phyloP scores from a whole-genome alignment of 2,329 filamentous ascomycete species.

The Sarocladium strictum region DNA sequence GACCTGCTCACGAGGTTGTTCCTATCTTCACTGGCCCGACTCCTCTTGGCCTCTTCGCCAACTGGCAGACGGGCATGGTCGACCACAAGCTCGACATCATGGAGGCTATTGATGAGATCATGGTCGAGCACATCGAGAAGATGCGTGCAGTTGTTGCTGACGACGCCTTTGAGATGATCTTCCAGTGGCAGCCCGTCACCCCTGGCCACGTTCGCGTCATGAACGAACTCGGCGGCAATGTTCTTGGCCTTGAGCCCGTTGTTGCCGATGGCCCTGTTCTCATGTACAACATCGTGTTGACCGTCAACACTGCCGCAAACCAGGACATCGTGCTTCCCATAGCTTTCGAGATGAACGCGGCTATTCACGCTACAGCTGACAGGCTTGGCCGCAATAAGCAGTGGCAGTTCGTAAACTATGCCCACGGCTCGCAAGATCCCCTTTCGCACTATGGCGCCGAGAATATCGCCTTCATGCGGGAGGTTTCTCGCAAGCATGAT shows the following conservation, averaged over 20 bases:
- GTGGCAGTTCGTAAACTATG: slow-evolving; percentile 39
- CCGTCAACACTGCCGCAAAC: slow-evolving; percentile 30
- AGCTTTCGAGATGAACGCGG: slow-evolving; percentile 19
- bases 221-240: slow-evolving; percentile 18
- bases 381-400: slow-evolving; percentile 24
- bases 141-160: slow-evolving; percentile 15
- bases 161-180: slow-evolving; percentile 14
- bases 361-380: slow-evolving; percentile 20
- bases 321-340: slow-evolving; percentile 25
- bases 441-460: slow-evolving; percentile 29
- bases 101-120: slow-evolving; percentile 23
- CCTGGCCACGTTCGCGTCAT: slow-evolving; percentile 20
- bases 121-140: slow-evolving; percentile 20
- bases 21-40: slow-evolving; percentile 26
- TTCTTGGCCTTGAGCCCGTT: slow-evolving; percentile 25
- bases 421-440: slow-evolving; percentile 30
- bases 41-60: slow-evolving; percentile 23
- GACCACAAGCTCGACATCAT: slow-evolving; percentile 23
- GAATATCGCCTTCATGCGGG: slow-evolving; percentile 25
- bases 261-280: slow-evolving; percentile 20
- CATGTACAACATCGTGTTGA: slow-evolving; percentile 31
- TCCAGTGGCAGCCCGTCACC: slow-evolving; percentile 24
- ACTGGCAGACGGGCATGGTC: slow-evolving; percentile 27
- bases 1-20: slow-evolving; percentile 21
- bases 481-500: slow-evolving; percentile 25